phyloP scores from a whole-genome alignment of 176 grass and related monocot genomes.

The Zea mays region DNA sequence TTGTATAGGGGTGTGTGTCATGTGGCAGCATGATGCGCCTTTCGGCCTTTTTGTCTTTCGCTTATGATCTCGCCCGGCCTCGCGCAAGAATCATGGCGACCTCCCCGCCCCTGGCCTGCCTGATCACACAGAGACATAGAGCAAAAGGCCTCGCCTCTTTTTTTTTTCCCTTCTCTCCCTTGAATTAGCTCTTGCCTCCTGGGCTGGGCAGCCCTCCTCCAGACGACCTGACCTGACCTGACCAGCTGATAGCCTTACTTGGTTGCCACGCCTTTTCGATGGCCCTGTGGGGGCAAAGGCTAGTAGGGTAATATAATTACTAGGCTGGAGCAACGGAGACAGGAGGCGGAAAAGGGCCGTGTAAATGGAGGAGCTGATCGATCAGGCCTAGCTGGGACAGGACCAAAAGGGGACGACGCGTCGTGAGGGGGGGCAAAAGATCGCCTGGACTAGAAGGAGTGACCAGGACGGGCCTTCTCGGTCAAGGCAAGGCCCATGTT shows the following conservation, averaged over 20 bases:
- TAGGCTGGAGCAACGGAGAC: slow-evolving; percentile 64
- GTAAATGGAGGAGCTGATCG: slow-evolving; percentile 56
- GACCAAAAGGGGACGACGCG: slow-evolving; percentile 3
- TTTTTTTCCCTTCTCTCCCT: slow-evolving; percentile 27
- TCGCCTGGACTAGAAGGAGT: slow-evolving; percentile 36
- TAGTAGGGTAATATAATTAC: slow-evolving; percentile 83
- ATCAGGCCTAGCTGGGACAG: slow-evolving; percentile 50
- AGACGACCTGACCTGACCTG: slow-evolving; percentile 20
- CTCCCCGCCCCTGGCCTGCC: slow-evolving; percentile 22
- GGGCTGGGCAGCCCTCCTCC: slow-evolving; percentile 4
- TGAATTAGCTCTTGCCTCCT: slow-evolving; percentile 19
- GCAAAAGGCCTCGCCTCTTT: slow-evolving; percentile 43
- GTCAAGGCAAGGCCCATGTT: slow-evolving; percentile 75
- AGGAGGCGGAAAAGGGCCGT: slow-evolving; percentile 39
- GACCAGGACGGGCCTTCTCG: slow-evolving; percentile 44
- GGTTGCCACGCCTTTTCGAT: slow-evolving; percentile 89
- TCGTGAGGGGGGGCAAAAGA: slow-evolving; percentile 27
- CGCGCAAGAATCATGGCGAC: slow-evolving; percentile 63
- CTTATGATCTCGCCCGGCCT: slow-evolving; percentile 65
- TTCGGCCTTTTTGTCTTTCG: slow-evolving; percentile 83
- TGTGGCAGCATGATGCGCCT: slow-evolving; percentile 72
- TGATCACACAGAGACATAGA: slow-evolving; percentile 27
- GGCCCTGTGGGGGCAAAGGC: slow-evolving; percentile 61
- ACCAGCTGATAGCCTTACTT: slow-evolving; percentile 69
- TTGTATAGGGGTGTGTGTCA: slow-evolving; percentile 60